Evolutionary conservation across 805 yeast genomes (phyloP), one percentile per base, ranked within the genome.

Genomic region (Yamadazyma scolyti): DNA sequence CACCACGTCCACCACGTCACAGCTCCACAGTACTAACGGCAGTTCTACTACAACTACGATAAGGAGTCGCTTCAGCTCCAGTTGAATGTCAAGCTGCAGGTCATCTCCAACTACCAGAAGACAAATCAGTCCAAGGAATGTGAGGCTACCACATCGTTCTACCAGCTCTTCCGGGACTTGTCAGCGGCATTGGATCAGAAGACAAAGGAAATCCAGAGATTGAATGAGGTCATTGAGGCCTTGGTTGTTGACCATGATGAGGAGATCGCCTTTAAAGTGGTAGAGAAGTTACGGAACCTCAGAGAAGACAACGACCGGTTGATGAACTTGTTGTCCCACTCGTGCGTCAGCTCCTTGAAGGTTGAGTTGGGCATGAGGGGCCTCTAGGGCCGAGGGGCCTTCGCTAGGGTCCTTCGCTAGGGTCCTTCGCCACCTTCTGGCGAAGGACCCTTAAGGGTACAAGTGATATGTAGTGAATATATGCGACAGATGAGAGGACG

Each of bases 211-310:
- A 60, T 81, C 33, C 67, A 69, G 15, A 82, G 78, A 12, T 74
- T 86, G 1, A 81, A 80, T 40, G 43, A 61, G 9, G 65, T 82
- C 42, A 58, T 85, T 27, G 94, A 85, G 45, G 68, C 82, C 15
- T 44, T 83, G 8, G 32, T 62, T n/a, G n/a, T n/a, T n/a, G n/a
- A n/a, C n/a, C n/a, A n/a, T n/a, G n/a, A 33, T 16, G 78, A 82
- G 46, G 88, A 83, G 33, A 58, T 83, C 27, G 77, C 89, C 9
- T 93, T 85, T 49, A 79, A 79, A 45, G 74, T 84, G 36, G 64
- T 85, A 23, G 68, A 70, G 23, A 76, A 83, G 44, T 46, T 86
- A 41, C 73, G 74, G 32, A 60, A 70, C 35, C 57, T 86, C 37
- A 75, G 75, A 12, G 71, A 69, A 27, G 95, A 86, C 49, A 86